Evolutionary conservation across 179 eudicot species (phyloP), one percentile per base, ranked within the genome.

Genomic region (Pouteria campechiana): DNA sequence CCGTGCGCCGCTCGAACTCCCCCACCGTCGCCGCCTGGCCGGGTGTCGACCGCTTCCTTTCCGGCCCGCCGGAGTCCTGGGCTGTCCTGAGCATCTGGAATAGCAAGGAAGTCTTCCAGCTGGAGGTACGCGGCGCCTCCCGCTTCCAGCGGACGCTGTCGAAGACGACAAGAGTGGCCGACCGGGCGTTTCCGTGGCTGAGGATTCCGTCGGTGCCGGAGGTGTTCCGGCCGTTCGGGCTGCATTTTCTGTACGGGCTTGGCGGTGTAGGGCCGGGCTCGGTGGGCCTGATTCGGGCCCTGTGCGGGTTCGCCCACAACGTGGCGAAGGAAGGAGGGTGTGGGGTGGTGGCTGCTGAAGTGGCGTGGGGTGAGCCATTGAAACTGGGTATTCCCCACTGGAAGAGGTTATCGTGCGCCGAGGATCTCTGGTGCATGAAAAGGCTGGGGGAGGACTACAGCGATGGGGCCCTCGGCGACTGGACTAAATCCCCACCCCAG

Each of bases 381-480:
- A 76, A 54, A 68, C 19, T 18, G 15, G 87, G 84, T 17, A 41
- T 90, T 9, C 98, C 94, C 3, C 90, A 90, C 37, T 90, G 98
- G 98, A 78, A 79, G 54, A 69, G 27, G 34, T 57, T 90, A 36
- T 81, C 93, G 4, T 86, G 93, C 58, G 69, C 48, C 4, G 95
- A 81, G 55, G 98, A 90, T 39, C 33, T 85, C 7, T 90, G 98
- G 98, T 82, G 95, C 34, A 71, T 86, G 1, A 90, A 90, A 55
- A 50, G 98, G 38, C 69, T 90, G 3, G 77, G 72, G 46, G 89
- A 74, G 3, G 94, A 64, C 30, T 80, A 76, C 28, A 68, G 81
- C 43, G 94, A 88, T 22, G 93, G 81, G 2, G 38, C 80, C 0
- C 48, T 73, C 6, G 87, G 90, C 38, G 95, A 90, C 46, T 90